Evolutionary conservation across 148 eudicot genomes (phyloP).

Genomic region (Cornus suecica): DNA sequence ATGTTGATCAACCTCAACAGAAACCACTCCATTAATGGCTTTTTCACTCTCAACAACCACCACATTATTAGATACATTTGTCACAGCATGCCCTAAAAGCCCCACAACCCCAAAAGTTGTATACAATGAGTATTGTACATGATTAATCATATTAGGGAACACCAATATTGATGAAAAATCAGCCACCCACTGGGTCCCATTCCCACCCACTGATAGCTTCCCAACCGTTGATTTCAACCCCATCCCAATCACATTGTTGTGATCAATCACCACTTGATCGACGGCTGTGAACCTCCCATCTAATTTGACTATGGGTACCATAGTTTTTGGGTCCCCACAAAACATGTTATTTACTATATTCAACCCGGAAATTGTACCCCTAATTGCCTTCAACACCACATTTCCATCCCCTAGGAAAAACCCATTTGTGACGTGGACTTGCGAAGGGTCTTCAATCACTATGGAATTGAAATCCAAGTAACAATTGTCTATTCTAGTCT

Average conservation of each 20-base stretch:
- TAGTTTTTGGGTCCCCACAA: conserved; percentile 20
- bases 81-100: conserved; percentile 32
- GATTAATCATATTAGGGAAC: conserved; percentile 37
- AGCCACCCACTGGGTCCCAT: conserved; percentile 35
- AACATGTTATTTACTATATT: conserved; percentile 39
- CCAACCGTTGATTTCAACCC: conserved; percentile 35
- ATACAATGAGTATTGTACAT: conserved; percentile 35
- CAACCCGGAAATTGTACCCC: conserved; percentile 29
- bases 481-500: conserved; percentile 31
- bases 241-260: conserved; percentile 40
- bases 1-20: conserved; percentile 42
- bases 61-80: conserved; percentile 32
- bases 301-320: conserved; percentile 27
- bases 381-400: conserved; percentile 32
- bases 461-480: conserved; percentile 41
- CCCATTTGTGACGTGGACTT: conserved; percentile 37
- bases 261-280: conserved; percentile 45
- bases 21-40: conserved; percentile 28
- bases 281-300: conserved; percentile 29
- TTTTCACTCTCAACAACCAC: conserved; percentile 44
- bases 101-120: background rate
- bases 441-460: conserved; percentile 42
- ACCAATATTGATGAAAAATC: conserved; percentile 30
- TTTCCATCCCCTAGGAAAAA: conserved; percentile 49
- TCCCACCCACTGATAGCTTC: conserved; percentile 27